Evolutionary conservation across 495 filamentous ascomycete genomes (phyloP).

Genomic region (Clohesyomyces aquaticus): DNA sequence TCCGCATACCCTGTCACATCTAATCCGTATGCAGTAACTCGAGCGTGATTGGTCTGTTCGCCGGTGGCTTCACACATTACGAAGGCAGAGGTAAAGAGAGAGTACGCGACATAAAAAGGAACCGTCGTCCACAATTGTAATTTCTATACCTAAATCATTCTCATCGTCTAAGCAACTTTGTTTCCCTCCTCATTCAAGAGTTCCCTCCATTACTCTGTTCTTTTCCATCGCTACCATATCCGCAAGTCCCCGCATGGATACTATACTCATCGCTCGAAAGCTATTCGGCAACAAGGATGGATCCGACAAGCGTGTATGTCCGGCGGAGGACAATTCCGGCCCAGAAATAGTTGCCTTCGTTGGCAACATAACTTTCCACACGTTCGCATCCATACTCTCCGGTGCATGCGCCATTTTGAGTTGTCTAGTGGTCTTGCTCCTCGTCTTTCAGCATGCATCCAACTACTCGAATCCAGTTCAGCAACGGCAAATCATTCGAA

Average conservation of each 20-base stretch:
- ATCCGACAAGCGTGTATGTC: conserved; percentile 14
- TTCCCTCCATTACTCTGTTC: not conserved
- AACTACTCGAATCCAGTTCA: conserved; percentile 33
- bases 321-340: conserved; percentile 5
- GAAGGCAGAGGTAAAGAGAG: not conserved
- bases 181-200: not conserved
- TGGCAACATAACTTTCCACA: conserved; percentile 22
- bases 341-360: conserved; percentile 27
- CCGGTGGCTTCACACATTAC: not conserved
- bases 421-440: conserved; percentile 4
- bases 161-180: not conserved
- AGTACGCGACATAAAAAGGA: too few relatives aligned
- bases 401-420: conserved; percentile 16
- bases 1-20: not conserved
- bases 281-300: conserved; percentile 12
- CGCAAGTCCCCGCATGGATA: not conserved
- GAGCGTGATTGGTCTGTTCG: conserved; percentile 7
- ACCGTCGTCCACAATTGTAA: too few relatives aligned
- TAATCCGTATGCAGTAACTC: conserved; percentile 8
- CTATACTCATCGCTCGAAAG: conserved; percentile 8
- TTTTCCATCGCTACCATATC: not conserved
- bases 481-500: conserved; percentile 38
- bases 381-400: conserved; percentile 20
- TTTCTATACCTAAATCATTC: too few relatives aligned
- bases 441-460: conserved; percentile 20